phyloP scores from a whole-genome alignment of 2,329 filamentous ascomycete species.

The Aureobasidium sp. region DNA sequence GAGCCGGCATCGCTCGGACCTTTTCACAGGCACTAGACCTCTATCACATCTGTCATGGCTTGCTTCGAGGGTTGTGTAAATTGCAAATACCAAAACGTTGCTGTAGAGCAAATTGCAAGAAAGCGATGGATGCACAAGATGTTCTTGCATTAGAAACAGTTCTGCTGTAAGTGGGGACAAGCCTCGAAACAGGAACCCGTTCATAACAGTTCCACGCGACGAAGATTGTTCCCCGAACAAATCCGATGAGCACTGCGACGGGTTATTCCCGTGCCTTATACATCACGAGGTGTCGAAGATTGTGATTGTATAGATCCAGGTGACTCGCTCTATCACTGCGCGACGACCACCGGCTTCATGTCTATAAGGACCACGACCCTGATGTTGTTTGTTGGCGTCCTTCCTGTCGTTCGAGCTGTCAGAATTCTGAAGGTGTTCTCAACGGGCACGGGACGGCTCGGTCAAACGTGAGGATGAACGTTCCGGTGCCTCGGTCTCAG shows the following conservation, averaged over 20 bases:
- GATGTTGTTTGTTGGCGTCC: neutral
- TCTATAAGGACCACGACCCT: neutral
- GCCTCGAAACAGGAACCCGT: neutral
- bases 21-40: neutral
- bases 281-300: neutral
- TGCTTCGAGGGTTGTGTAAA: neutral
- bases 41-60: neutral
- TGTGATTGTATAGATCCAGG: neutral
- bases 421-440: neutral
- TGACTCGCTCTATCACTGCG: neutral
- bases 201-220: neutral
- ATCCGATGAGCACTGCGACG: neutral
- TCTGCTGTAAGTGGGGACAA: neutral
- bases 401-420: neutral
- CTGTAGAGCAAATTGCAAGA: no score
- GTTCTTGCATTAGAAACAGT: neutral
- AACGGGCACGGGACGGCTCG: slow-evolving; percentile 1
- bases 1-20: neutral
- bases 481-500: slow-evolving; percentile 3
- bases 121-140: neutral
- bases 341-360: no score
- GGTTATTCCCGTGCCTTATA: neutral
- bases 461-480: slow-evolving; percentile 1
- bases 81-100: neutral
- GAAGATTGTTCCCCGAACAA: neutral